Base-by-base conservation (phyloP, 2,329 filamentous ascomycete species). In the Cladophialophora bantiana region DNA sequence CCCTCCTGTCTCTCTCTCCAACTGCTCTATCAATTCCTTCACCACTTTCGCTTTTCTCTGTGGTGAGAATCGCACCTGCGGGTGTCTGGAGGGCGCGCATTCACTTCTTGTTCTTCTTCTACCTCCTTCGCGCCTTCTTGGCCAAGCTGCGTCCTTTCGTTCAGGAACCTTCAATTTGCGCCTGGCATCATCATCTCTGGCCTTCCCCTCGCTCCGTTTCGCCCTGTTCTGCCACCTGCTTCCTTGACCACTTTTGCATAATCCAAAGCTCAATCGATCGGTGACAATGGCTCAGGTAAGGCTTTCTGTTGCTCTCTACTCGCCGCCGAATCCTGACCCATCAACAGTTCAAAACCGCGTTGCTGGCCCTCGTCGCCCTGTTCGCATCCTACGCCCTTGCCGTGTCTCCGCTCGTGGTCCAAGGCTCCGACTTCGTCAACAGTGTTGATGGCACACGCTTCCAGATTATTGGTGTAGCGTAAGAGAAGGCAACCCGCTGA, bases 391-490 rank as follows among this genome's bases (percentile, higher is more conserved):
- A 83, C 71, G 82, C 80, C 45, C 74, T 79, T 20, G 86, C 86
- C 34, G 83, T 88, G 53, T 83, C 84, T 62, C 83, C 86, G 6
- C 79, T 89, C 64, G 81, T 83, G 65, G 83, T 89, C 59, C 75
- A 83, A 63, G 85, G 86, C 66, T 84, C 86, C 76, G 84, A 89
- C 75, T 89, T 89, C 76, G 82, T 89, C 72, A 84, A 88, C 75
- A 82, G 81, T 40, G 79, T 83, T 62, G 86, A 84, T 18, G 82
- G 83, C 64, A 83, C 86, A 71, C 84, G 87, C 56, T 84, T 89
- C 76, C 83, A 88, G 79, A 84, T 89, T 66, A 79, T 89, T 66
- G 87, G 86, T 75, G 85, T 89, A 66, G 87, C 88, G 81, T 85
- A 79, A 76, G 82, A 73, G 50, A 45, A 32, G 20, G 56, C 13